phyloP scores from a whole-genome alignment of 345 rosid species.

The Pistacia atlantica region DNA sequence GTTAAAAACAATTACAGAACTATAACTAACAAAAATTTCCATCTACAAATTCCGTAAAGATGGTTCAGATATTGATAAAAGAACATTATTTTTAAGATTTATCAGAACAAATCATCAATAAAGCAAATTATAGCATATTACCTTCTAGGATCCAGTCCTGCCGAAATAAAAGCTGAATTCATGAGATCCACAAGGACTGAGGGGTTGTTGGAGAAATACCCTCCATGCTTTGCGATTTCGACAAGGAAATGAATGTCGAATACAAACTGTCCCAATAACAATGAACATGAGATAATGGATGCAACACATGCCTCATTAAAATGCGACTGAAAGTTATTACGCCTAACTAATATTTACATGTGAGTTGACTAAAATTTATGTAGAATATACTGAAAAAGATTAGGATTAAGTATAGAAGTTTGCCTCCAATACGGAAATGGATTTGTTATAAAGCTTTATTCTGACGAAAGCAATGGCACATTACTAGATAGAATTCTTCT shows the following conservation, averaged over 20 bases:
- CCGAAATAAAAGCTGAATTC: conserved; percentile 43
- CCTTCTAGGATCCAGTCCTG: conserved; percentile 52
- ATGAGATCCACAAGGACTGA: conserved; percentile 32
- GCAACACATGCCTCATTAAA: background rate
- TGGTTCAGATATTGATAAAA: too few species aligned
- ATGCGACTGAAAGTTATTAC: background rate
- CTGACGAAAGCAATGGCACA: background rate
- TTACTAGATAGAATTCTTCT: background rate
- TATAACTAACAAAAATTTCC: too few species aligned
- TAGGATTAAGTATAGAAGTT: background rate
- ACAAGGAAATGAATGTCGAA: conserved; percentile 51
- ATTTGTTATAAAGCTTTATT: background rate
- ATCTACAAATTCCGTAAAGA: too few species aligned
- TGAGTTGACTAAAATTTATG: background rate
- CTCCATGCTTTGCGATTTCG: conserved; percentile 42
- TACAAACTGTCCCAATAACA: conserved; percentile 40
- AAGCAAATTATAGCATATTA: conserved; percentile 27
- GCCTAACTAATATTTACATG: background rate
- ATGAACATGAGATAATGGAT: conserved; percentile 1
- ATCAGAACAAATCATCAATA: background rate
- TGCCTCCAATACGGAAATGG: conserved; percentile 8
- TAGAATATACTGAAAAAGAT: background rate
- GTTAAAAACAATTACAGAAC: too few species aligned
- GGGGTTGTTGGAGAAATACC: conserved; percentile 48
- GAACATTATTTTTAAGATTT: too few species aligned